Conservation (phyloP, 169 alveolate species). For the Plasmodium ovale region DNA sequence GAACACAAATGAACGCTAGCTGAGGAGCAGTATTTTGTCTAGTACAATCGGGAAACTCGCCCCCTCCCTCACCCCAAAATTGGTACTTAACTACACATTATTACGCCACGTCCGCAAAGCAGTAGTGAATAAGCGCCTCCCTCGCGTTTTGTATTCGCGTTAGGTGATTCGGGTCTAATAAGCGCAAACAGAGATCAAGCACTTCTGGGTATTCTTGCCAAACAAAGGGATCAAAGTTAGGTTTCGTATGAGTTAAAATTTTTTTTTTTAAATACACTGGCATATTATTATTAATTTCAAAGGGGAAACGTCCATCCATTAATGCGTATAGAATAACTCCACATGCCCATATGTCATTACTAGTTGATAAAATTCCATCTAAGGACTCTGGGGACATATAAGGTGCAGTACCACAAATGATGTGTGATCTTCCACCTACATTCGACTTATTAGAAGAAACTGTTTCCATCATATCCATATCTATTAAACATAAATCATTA, state of each 20-base stretch:
- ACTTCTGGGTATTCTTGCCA: conserved; percentile 81
- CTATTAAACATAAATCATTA: conserved; percentile 48
- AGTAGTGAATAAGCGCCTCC: conserved; percentile 86
- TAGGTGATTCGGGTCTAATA: conserved; percentile 74
- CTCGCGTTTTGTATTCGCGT: conserved; percentile 79
- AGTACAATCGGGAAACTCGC: too few species aligned
- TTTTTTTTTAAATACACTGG: conserved; percentile 52
- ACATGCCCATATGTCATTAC: conserved; percentile 82
- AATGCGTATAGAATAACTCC: conserved; percentile 81
- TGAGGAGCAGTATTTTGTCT: too few species aligned
- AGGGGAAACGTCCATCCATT: conserved; percentile 81
- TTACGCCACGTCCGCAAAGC: conserved; percentile 22
- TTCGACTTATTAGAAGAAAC: conserved; percentile 9
- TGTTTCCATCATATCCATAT: conserved; percentile 73
- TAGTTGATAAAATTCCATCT: conserved; percentile 73
- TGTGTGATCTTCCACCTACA: not conserved
- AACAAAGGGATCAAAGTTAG: conserved; percentile 77
- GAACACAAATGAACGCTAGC: too few species aligned
- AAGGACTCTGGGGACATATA: conserved; percentile 78
- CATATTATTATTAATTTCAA: conserved; percentile 55
- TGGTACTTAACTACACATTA: too few species aligned
- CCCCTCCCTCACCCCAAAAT: too few species aligned
- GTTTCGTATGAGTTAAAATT: conserved; percentile 67
- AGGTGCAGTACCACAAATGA: conserved; percentile 67
- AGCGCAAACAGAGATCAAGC: conserved; percentile 81